Conservation (phyloP, 108 stramenopile genomes). For the Discostella stelligeroides region DNA sequence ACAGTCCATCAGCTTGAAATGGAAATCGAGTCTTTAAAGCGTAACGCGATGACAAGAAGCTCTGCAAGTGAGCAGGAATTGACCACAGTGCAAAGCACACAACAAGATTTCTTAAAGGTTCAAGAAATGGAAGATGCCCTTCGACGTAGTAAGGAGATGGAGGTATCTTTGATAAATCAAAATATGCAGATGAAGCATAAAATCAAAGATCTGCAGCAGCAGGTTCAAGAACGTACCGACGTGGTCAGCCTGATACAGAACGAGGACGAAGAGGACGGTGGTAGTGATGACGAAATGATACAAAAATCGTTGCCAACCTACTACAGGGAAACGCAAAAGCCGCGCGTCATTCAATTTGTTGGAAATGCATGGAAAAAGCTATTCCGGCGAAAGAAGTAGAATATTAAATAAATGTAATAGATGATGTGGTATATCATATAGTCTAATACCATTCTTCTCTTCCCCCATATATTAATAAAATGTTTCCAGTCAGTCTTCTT, state of each 20-base stretch:
- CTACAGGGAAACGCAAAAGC: conserved; percentile 40
- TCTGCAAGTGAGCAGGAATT: background rate
- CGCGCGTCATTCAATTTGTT: conserved; percentile 20
- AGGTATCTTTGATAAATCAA: conserved; percentile 41
- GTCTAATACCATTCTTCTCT: no score
- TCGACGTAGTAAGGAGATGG: conserved; percentile 35
- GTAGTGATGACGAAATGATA: background rate
- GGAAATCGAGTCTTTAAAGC: conserved; percentile 34
- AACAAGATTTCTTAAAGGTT: conserved; percentile 7
- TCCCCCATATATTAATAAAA: no score
- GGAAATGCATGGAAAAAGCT: conserved; percentile 38
- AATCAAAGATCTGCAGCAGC: conserved; percentile 29
- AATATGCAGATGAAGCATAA: conserved; percentile 44
- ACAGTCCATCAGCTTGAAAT: conserved; percentile 39
- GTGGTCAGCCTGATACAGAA: background rate
- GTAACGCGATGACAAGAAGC: background rate
- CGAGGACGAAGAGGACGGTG: conserved; percentile 6
- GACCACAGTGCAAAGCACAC: background rate
- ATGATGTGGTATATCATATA: no score
- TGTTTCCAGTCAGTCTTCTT: no score
- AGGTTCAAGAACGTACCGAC: conserved; percentile 6
- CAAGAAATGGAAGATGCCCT: conserved; percentile 33
- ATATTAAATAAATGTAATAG: no score
- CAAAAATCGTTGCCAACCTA: conserved; percentile 34
- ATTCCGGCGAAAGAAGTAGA: conserved; percentile 25